phyloP scores from a whole-genome alignment of 176 grass and related monocot genomes.

The Typha latifolia region DNA sequence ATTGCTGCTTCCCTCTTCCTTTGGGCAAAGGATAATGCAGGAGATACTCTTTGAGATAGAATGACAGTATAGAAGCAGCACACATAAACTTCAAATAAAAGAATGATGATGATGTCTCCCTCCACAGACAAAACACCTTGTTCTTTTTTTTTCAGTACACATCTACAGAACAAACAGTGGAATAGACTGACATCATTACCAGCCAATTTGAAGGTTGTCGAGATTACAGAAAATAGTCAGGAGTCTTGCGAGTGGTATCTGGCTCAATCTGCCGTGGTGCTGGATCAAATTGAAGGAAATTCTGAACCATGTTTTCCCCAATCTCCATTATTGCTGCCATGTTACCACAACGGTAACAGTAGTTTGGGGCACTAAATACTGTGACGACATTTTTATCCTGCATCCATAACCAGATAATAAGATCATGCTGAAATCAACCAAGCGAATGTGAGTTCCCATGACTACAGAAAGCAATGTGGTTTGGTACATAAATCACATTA shows the following conservation, averaged over 20 bases:
- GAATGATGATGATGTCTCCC: slow-evolving; percentile 6
- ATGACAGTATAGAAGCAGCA: too few species aligned
- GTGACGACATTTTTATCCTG: slow-evolving; percentile 98
- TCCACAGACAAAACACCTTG: not conserved
- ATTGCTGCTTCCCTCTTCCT: too few species aligned
- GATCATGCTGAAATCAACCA: too few species aligned
- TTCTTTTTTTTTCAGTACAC: slow-evolving; percentile 3
- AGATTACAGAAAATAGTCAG: slow-evolving; percentile 96
- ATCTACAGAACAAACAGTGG: slow-evolving; percentile 2
- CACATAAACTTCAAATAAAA: not conserved
- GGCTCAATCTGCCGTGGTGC: slow-evolving; percentile 86
- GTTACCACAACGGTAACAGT: slow-evolving; percentile 95
- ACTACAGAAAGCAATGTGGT: too few species aligned
- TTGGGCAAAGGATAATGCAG: too few species aligned
- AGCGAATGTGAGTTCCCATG: too few species aligned
- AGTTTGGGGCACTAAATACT: slow-evolving; percentile 92
- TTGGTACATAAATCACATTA: too few species aligned
- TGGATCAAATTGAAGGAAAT: slow-evolving; percentile 94
- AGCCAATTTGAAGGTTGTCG: slow-evolving; percentile 33
- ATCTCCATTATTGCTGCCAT: slow-evolving; percentile 95
- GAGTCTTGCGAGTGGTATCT: slow-evolving; percentile 83
- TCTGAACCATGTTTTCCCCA: slow-evolving; percentile 93
- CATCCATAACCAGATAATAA: not conserved
- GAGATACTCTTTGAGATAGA: too few species aligned
- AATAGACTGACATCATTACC: slow-evolving; percentile 25